Evolutionary conservation across 306 rosid species (phyloP).

Genomic region (Mucuna pruriens): DNA sequence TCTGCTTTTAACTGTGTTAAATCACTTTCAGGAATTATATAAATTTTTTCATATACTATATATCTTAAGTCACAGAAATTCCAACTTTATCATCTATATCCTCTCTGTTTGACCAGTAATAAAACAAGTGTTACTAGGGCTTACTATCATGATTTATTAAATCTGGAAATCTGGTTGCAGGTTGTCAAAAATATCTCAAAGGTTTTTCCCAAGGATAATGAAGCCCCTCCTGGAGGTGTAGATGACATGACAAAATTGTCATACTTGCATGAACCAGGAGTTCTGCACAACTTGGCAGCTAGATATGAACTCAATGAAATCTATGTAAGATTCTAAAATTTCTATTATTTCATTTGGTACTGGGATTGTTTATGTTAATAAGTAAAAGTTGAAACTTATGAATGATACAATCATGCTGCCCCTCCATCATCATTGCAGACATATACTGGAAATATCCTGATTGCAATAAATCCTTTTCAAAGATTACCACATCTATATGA

Average conservation of each 20-base stretch:
- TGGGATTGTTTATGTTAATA: constrained; percentile 27
- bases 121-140: not conserved
- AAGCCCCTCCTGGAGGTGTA: constrained; percentile 98
- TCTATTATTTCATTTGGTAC: constrained; percentile 19
- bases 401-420: constrained; percentile 39
- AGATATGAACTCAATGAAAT: constrained; percentile 99
- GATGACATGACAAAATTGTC: constrained; percentile 99
- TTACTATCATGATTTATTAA: constrained; percentile 36
- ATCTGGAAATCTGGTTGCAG: constrained; percentile 54
- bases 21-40: constrained; percentile 11
- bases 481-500: constrained; percentile 94
- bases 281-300: constrained; percentile 90
- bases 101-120: not conserved
- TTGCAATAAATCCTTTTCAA: constrained; percentile 99
- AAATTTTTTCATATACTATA: not conserved
- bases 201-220: constrained; percentile 94
- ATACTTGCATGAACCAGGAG: constrained; percentile 99
- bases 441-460: constrained; percentile 96
- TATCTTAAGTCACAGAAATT: constrained; percentile 14
- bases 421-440: constrained; percentile 68
- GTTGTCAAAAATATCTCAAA: constrained; percentile 81
- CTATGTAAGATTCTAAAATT: constrained; percentile 65
- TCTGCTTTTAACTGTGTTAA: not conserved
- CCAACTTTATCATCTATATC: not conserved
- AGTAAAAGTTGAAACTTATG: constrained; percentile 29